Percentiles rank a stretch among this genome's conserved stretches.
These are phyloP conservation scores for Paracorniculantispora psalliotae DNA, from an alignment of 2,329 filamentous ascomycete genomes.

Conservation along the genomic window DNA sequence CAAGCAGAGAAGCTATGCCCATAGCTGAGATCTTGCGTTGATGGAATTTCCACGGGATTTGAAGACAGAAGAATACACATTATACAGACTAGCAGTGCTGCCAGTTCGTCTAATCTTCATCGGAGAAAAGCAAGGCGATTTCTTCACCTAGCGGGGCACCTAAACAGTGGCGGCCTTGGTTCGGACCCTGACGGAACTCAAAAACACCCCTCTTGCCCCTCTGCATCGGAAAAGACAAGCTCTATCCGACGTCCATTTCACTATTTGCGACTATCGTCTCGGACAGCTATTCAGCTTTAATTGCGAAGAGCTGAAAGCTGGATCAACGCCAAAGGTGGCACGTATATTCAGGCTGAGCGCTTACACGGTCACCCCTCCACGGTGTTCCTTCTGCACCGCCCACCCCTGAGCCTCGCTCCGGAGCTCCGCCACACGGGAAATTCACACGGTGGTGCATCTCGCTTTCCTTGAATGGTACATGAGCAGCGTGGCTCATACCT, in stretches of 20 bases:
- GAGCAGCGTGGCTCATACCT: neutral
- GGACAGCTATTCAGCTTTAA: neutral
- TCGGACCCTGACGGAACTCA: neutral
- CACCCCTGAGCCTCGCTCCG: neutral
- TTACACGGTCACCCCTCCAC: neutral
- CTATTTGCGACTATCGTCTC: neutral
- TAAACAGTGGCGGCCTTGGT: neutral
- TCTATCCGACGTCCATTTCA: neutral
- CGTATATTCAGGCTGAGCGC: neutral
- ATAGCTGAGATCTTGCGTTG: no score
- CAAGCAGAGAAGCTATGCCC: no score
- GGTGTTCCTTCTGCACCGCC: neutral
- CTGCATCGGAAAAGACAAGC: neutral
- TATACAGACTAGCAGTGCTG: neutral
- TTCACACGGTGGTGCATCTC: neutral
- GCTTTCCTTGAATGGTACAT: neutral
- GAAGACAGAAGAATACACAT: no score
- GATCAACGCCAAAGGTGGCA: neutral
- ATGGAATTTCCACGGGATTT: no score
- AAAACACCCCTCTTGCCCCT: neutral
- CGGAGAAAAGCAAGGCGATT: neutral
- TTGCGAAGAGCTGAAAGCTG: neutral
- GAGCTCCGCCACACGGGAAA: slow-evolving; percentile 4
- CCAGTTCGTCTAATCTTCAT: neutral
- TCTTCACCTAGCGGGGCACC: slow-evolving; percentile 4